Evolutionary conservation across 495 filamentous ascomycete species (phyloP).

Genomic region (Xylaria sp.): DNA sequence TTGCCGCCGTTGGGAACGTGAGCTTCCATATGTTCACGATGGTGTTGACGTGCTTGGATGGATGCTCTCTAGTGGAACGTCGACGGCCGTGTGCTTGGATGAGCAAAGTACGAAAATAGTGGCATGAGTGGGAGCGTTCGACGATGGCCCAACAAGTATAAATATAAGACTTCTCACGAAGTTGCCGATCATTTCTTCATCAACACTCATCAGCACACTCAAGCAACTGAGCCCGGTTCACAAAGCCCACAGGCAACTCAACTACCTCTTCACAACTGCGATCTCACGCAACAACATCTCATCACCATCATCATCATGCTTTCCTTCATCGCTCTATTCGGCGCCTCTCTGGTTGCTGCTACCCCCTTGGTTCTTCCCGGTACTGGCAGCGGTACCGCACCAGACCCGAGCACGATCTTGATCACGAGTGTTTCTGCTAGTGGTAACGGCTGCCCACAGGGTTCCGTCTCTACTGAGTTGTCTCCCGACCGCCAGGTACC

Average conservation of each 20-base stretch:
- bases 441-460: slow-evolving; percentile 64
- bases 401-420: slow-evolving; percentile 51
- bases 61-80: slow-evolving; percentile 12
- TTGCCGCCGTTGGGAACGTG: slow-evolving; percentile 30
- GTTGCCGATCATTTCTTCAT: slow-evolving; percentile 39
- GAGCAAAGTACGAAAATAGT: slow-evolving; percentile 15
- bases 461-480: slow-evolving; percentile 56
- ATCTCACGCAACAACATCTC: slow-evolving; percentile 21
- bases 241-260: slow-evolving; percentile 19
- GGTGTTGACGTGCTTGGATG: slow-evolving; percentile 30
- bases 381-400: slow-evolving; percentile 40
- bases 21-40: slow-evolving; percentile 24
- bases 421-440: slow-evolving; percentile 65
- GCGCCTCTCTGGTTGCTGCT: slow-evolving; percentile 54
- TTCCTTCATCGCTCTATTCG: slow-evolving; percentile 51
- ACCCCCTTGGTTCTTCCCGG: slow-evolving; percentile 47
- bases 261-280: slow-evolving; percentile 14
- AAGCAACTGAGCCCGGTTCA: slow-evolving; percentile 32
- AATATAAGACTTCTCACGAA: slow-evolving; percentile 40
- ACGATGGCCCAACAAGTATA: slow-evolving; percentile 39
- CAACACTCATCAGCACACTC: slow-evolving; percentile 35
- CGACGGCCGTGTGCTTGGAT: slow-evolving; percentile 4
- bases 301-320: slow-evolving; percentile 52
- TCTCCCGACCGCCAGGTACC: slow-evolving; percentile 58
- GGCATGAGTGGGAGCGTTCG: not conserved